phyloP scores from a whole-genome alignment of 225 moss, liverwort and hornwort genomes.

The Pleurozium schreberi region DNA sequence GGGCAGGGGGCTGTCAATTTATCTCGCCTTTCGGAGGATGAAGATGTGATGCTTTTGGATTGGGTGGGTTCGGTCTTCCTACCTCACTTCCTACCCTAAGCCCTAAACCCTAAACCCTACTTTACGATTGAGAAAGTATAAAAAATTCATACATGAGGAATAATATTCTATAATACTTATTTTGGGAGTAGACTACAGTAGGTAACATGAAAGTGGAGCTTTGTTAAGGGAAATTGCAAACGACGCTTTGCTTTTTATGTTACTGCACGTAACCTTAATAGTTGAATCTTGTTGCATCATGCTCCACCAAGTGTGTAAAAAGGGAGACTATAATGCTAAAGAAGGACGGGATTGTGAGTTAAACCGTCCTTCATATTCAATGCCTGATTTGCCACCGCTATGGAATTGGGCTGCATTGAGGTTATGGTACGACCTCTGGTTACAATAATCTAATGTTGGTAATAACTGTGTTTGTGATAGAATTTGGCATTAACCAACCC shows the following conservation, averaged over 20 bases:
- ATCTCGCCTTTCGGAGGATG: conserved; percentile 74
- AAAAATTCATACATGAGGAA: neutral
- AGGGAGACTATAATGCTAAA: neutral
- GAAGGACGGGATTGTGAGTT: neutral
- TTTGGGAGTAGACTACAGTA: neutral
- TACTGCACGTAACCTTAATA: neutral
- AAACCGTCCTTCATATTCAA: neutral
- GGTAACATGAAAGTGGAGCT: neutral
- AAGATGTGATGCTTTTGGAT: conserved; percentile 95
- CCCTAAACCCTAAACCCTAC: no score
- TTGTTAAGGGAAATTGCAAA: neutral
- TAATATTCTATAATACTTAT: no score
- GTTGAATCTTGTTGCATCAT: neutral
- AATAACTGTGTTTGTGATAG: neutral
- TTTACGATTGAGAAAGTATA: neutral
- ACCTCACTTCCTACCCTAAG: no score
- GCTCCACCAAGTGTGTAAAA: neutral
- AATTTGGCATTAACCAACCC: neutral
- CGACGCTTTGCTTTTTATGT: neutral
- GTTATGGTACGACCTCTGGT: neutral
- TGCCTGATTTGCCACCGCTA: neutral
- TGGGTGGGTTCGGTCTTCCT: conserved; percentile 35
- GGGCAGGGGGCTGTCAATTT: conserved; percentile 80
- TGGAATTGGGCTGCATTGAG: neutral
- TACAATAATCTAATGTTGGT: neutral